Percentiles rank a stretch among this genome's conserved stretches.
Evolutionary conservation across 352 stramenopile species (phyloP).

Genomic region (Pythium aphanidermatum): DNA sequence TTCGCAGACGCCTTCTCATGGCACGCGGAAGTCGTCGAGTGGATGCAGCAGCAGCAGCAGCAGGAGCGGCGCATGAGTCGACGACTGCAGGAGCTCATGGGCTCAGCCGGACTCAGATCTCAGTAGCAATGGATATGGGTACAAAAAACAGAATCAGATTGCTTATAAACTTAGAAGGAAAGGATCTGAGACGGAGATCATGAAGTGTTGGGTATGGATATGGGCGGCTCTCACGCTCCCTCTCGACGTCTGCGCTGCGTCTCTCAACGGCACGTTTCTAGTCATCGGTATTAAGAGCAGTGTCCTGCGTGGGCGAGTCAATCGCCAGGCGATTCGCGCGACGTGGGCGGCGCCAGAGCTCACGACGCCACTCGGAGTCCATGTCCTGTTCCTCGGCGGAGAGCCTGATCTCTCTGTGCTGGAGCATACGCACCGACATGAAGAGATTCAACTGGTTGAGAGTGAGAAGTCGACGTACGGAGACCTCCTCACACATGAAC

Average conservation of each 20-base stretch:
- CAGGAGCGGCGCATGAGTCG: too few species aligned
- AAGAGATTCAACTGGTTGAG: background rate
- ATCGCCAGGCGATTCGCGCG: constrained; percentile 7
- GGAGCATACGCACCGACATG: background rate
- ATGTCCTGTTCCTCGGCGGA: constrained; percentile 34
- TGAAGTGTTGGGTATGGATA: too few species aligned
- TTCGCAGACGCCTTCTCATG: constrained; percentile 38
- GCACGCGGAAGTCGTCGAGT: constrained; percentile 31
- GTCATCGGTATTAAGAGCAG: constrained; percentile 45
- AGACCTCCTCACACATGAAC: constrained; percentile 39
- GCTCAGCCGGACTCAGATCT: too few species aligned
- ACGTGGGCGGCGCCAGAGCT: constrained; percentile 23
- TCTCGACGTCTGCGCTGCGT: background rate
- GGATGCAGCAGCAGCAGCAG: too few species aligned
- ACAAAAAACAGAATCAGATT: too few species aligned
- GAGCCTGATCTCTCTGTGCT: background rate
- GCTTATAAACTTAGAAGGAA: too few species aligned
- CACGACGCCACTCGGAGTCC: constrained; percentile 6
- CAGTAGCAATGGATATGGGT: too few species aligned
- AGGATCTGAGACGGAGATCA: too few species aligned
- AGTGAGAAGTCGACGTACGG: constrained; percentile 27
- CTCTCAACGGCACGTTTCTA: constrained; percentile 6
- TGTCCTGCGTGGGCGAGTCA: constrained; percentile 22
- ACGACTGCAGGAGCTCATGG: too few species aligned
- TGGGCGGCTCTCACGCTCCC: too few species aligned